Base-by-base conservation (phyloP, 768 basidiomycete species). In the Mycena maculata region DNA sequence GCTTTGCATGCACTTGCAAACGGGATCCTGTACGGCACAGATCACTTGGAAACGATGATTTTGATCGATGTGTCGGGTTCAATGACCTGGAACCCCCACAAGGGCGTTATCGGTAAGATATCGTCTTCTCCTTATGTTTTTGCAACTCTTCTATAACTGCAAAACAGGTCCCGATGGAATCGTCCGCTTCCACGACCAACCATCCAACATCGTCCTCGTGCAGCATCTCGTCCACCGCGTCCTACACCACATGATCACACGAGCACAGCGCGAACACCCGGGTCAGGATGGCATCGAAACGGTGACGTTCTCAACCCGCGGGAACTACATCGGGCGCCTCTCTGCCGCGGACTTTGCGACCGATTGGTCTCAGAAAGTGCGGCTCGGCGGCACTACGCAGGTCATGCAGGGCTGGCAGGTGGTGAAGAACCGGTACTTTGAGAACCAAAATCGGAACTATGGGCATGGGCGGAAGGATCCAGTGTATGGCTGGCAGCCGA, bases 401-500 rank as follows among this genome's bases (percentile, higher is more conserved):
- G 54, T 56, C n/a, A n/a, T n/a, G n/a, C n/a, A n/a, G n/a, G n/a
- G n/a, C n/a, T n/a, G n/a, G n/a, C n/a, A n/a, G n/a, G 28, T 23
- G 22, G 54, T 56, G 39, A 56, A 56, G 54, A 39, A 42, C 38
- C 54, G 28, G 54, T 56, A 56, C 39, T 54, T 56, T 27, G 22
- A 25, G 38, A 42, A 42, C 38, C 54, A 56, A 27, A 22, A 56
- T 30, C 25, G 42, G 54, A 42, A 56, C 6, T 28, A 56, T 23
- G 54, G 54, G 38, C 54, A 56, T 56, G 54, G 54, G 54, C 54
- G 54, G 36, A 42, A 25, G 7, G 54, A 56, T 27, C 3, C 22
- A 28, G 54, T 56, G 41, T 56, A 56, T 39, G 54, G 54, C 38
- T 56, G 54, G 54, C 54, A 56, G 38, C 54, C 54, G 54, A 56